Evolutionary conservation across 306 rosid species (phyloP).

Genomic region (Styphnolobium japonicum): DNA sequence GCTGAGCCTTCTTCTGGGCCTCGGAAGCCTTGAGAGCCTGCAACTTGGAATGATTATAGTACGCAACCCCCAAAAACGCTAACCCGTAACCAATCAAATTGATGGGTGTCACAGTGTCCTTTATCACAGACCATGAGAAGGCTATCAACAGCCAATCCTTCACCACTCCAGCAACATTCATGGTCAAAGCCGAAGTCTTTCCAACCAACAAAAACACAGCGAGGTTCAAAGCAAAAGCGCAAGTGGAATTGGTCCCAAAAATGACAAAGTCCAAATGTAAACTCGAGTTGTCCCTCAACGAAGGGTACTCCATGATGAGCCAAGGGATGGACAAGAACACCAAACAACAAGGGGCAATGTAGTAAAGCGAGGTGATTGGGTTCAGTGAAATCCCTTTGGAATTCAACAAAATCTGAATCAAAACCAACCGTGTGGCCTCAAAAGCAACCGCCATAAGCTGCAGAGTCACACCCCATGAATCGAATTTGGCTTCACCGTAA

Average conservation of each 20-base stretch:
- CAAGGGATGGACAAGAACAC: constrained; percentile 75
- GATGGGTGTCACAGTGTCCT: constrained; percentile 81
- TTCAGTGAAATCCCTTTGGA: constrained; percentile 82
- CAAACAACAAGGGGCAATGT: constrained; percentile 92
- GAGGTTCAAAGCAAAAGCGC: constrained; percentile 87
- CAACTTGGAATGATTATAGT: constrained; percentile 88
- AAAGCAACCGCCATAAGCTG: constrained; percentile 87
- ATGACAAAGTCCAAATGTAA: constrained; percentile 61
- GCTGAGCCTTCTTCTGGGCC: constrained; percentile 85
- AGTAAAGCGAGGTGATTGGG: constrained; percentile 92
- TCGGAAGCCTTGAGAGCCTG: constrained; percentile 88
- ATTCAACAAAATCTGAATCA: constrained; percentile 80
- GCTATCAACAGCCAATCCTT: constrained; percentile 97
- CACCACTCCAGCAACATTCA: constrained; percentile 98
- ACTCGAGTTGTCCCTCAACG: constrained; percentile 72
- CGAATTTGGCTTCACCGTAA: constrained; percentile 83
- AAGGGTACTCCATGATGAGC: constrained; percentile 75
- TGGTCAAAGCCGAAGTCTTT: constrained; percentile 93
- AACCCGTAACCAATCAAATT: constrained; percentile 83
- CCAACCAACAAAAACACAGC: constrained; percentile 92
- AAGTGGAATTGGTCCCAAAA: constrained; percentile 76
- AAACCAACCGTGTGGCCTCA: constrained; percentile 83
- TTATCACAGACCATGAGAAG: constrained; percentile 96
- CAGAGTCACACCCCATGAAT: constrained; percentile 62
- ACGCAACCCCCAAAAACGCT: constrained; percentile 85